Base-by-base conservation (phyloP, 2,329 filamentous ascomycete genomes). In the Aspergillus pseudoglaucus region DNA sequence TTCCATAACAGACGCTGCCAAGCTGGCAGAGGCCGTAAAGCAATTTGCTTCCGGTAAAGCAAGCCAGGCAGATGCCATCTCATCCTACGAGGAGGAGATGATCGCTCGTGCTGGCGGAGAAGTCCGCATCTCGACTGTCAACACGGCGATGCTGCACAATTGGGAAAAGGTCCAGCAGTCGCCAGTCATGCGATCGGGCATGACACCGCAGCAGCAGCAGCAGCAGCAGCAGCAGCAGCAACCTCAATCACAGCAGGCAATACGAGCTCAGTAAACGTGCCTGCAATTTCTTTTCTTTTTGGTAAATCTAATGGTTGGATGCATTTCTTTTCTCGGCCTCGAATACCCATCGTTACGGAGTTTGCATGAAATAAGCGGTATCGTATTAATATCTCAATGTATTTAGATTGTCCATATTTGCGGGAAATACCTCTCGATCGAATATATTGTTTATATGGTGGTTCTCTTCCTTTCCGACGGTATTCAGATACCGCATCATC, bases 141-240 rank as follows among this genome's bases (percentile, higher is more conserved):
- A 76, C 53, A 71, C 69, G 10, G 57, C 62, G 47, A 74, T 76
- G 67, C 53, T 77, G 32, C 73, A 77, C 57, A 66, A 76, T 43
- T 65, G 62, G 63, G 43, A 59, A 22, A 56, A 55, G 45, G 55
- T 64, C 15, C 25, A 53, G 18, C 43, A 53, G 35, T 57, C 55
- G 10, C 55, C 55, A 1, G 30, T 57, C 14, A 40, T 58, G 45
- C 47, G 48, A 18, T 47, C 47, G 17, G 55, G 55, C n/a, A 33
- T 44, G 42, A 30, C 9, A 25, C 40, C 10, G 25, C 25, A 30
- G 10, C 25, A 30, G 25, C 25, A 27, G 25, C 25, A 12, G 25
- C 25, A 8, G n/a, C n/a, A n/a, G 25, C 25, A 30, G 10, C 25
- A 30, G 25, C 25, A 27, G 25, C 25, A 12, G 25, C 25, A 8